Base-by-base conservation (phyloP, 441 rosid species). In the Brassica balearica region DNA sequence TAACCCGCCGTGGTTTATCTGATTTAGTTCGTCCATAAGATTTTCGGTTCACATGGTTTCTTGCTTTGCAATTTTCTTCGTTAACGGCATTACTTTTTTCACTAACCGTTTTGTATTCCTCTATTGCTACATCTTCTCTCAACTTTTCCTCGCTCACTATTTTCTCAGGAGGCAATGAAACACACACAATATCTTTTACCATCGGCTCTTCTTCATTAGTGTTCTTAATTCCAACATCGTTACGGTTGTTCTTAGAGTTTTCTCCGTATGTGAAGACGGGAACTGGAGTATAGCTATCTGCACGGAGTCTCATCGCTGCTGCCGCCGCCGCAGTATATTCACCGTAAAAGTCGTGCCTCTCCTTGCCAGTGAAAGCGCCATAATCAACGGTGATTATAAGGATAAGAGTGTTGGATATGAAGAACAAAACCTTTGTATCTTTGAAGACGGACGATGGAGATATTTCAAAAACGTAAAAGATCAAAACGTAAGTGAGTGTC, bases 351-450 rank as follows among this genome's bases (percentile, higher is more conserved):
- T 84, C 85, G 32, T 12, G 80, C 23, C 78, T 85, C 65, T 65
- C 46, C 25, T 76, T 71, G 27, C 81, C 73, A 43, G 87, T 80
- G 84, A 87, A 88, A 23, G 86, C 80, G 12, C 89, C 87, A 48
- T 84, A 90, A 76, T 90, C 91, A 36, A 73, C 86, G 6, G 87
- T 85, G 48, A 89, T 82, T 61, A 90, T 83, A 81, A 88, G 78
- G 74, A 92, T 85, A 34, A 92, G 79, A 69, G 87, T 87, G 85
- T 86, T 92, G 80, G 90, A 88, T 64, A 92, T 81, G 80, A 85
- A 82, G 80, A 90, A 88, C 89, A 87, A 85, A 71, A 90, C 84
- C 29, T 85, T 89, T 73, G 84, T 55, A 73, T 86, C 85, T 75
- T 38, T 72, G 58, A 90, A 58, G 56, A 87, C 81, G 4, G 84